These are phyloP conservation scores for Suhomyces canberraensis DNA, from an alignment of 805 yeast species.

Conservation along the genomic window DNA sequence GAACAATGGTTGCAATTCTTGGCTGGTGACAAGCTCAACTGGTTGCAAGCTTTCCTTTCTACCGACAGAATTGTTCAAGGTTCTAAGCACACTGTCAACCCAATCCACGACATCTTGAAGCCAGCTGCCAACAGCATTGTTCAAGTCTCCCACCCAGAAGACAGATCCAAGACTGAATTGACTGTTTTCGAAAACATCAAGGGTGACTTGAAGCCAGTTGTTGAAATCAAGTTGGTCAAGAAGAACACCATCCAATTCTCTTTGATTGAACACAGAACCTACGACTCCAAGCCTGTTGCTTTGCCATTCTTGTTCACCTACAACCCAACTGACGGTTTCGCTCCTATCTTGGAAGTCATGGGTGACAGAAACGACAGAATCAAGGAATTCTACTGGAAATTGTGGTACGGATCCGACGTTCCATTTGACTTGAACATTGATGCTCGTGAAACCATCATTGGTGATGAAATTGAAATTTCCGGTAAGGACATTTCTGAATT, in stretches of 20 bases:
- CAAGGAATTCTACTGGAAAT: constrained; percentile 94
- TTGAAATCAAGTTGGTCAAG: constrained; percentile 53
- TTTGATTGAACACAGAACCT: constrained; percentile 85
- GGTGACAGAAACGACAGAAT: constrained; percentile 89
- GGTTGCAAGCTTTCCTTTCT: constrained; percentile 90
- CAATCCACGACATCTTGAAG: constrained; percentile 74
- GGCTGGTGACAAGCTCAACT: constrained; percentile 74
- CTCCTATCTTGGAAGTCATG: constrained; percentile 89
- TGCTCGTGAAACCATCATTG: constrained; percentile 67
- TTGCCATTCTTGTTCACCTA: constrained; percentile 76
- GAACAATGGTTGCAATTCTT: constrained; percentile 70
- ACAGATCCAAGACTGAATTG: constrained; percentile 54
- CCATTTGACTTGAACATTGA: constrained; percentile 69
- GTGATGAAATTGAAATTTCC: constrained; percentile 64
- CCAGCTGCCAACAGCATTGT: constrained; percentile 63
- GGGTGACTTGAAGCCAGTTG: constrained; percentile 66
- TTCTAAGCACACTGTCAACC: constrained; percentile 70
- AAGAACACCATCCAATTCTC: constrained; percentile 59
- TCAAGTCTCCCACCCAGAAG: constrained; percentile 52
- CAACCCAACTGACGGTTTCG: constrained; percentile 86
- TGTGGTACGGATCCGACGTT: constrained; percentile 76
- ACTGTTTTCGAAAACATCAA: constrained; percentile 68
- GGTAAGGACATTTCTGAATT: constrained; percentile 82
- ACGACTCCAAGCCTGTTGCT: constrained; percentile 68
- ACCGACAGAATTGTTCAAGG: constrained; percentile 84